A percentile compares a stretch with the other conserved stretches of the same genome.
phyloP scores from a whole-genome alignment of 768 basidiomycete species.

The Lentinula guzmanii region DNA sequence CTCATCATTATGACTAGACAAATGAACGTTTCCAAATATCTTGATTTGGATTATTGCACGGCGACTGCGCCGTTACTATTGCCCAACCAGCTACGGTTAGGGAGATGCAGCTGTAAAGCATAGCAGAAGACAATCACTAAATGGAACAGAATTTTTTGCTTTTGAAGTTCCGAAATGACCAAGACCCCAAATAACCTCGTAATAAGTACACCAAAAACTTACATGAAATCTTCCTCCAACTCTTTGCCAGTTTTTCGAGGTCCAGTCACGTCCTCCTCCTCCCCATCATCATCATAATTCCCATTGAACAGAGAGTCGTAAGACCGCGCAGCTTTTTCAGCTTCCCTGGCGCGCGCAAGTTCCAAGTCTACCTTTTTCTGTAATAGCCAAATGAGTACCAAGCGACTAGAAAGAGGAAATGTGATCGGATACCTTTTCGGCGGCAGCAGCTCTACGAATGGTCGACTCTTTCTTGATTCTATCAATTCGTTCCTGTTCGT shows the following conservation, averaged over 20 bases:
- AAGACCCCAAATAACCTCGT: background rate
- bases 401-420: background rate
- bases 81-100: too few relatives aligned
- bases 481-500: conserved; percentile 83
- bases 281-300: conserved; percentile 50
- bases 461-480: conserved; percentile 74
- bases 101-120: too few relatives aligned
- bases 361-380: conserved; percentile 80
- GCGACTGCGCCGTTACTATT: too few relatives aligned
- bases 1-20: background rate
- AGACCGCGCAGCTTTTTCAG: conserved; percentile 81
- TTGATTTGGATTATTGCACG: too few relatives aligned
- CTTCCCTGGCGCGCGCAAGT: conserved; percentile 69
- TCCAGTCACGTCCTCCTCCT: conserved; percentile 23
- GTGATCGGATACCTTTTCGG: conserved; percentile 51
- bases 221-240: conserved; percentile 90
- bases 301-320: conserved; percentile 78
- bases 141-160: background rate
- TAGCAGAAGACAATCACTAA: background rate
- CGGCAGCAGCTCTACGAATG: conserved; percentile 52
- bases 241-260: conserved; percentile 61
- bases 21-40: background rate
- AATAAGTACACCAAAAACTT: conserved; percentile 11
- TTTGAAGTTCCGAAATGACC: background rate
- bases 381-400: background rate